Base-by-base conservation (phyloP, 2,329 filamentous ascomycete genomes). In the Dothidotthia symphoricarpi region DNA sequence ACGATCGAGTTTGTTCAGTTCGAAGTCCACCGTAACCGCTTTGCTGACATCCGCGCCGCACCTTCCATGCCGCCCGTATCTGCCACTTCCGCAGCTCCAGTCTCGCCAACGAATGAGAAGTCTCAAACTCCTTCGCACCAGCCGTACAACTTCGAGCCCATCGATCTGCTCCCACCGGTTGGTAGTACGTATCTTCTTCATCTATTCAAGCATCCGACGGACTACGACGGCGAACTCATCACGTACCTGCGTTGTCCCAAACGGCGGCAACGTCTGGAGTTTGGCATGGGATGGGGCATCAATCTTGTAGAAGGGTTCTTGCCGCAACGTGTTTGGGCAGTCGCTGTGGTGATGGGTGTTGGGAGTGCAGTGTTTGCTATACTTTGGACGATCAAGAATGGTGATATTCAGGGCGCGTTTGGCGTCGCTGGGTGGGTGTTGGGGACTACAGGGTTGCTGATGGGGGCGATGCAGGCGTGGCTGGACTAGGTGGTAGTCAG, bases 391-490 rank as follows among this genome's bases (percentile, higher is more conserved):
- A 28, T 55, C 5, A 53, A 49, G 34, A 55, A 52, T 34, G 48
- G 50, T 6, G 66, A 69, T 39, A 43, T 69, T 9, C 65, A 68
- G 36, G 66, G 67, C n/a, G 67, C 65, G 10, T 69, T 69, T 50
- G 65, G 63, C 2, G 62, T 69, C 11, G 64, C 66, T 6, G 56
- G 59, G 8, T 69, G 63, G 63, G 48, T 68, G 13, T 49, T 64
- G 19, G 59, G 57, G 16, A 28, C 68, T 12, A 61, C 62, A 6
- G 57, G 47, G 4, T 35, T 68, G 45, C 26, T 58, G 12, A 37
- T 66, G 3, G 65, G 61, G 11, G 66, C 56, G 33, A 24, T 61
- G 25, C 65, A 68, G 40, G 63, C 62, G 16, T 61, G 58, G 47
- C 36, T 62, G 10, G 59, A 59, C 24, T 49, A 34, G n/a, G 19